Evolutionary conservation across 805 yeast genomes (phyloP).

Genomic region (Priceomyces medius): DNA sequence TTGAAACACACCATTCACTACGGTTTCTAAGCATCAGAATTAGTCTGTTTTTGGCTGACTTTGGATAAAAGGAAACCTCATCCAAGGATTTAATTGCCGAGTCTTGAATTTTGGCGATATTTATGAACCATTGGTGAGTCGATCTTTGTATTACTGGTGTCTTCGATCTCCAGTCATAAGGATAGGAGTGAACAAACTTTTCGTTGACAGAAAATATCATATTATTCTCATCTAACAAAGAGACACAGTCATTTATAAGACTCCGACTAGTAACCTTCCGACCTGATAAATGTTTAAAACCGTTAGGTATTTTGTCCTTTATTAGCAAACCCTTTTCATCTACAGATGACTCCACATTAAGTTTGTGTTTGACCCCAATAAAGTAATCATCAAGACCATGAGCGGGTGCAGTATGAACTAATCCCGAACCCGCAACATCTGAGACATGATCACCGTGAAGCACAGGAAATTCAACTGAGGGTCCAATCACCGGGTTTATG

Average conservation of each 20-base stretch:
- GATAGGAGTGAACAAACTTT: constrained; percentile 76
- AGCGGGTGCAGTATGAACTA: constrained; percentile 97
- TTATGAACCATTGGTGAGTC: constrained; percentile 96
- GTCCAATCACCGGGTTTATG: constrained; percentile 50
- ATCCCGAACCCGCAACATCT: constrained; percentile 82
- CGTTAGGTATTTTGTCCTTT: constrained; percentile 48
- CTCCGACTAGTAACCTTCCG: constrained; percentile 23
- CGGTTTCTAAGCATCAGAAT: constrained; percentile 70
- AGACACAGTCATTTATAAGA: constrained; percentile 51
- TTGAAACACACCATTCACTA: constrained; percentile 95
- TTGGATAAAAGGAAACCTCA: constrained; percentile 71
- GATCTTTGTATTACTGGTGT: constrained; percentile 93
- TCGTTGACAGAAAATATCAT: constrained; percentile 51
- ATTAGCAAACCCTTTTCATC: constrained; percentile 68
- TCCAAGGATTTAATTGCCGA: constrained; percentile 59
- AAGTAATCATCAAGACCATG: constrained; percentile 94
- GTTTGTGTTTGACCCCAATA: constrained; percentile 56
- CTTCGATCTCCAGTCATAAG: constrained; percentile 96
- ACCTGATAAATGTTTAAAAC: constrained; percentile 49
- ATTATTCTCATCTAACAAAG: constrained; percentile 37
- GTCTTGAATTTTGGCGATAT: constrained; percentile 70
- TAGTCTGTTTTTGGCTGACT: constrained; percentile 67
- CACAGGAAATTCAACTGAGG: constrained; percentile 50
- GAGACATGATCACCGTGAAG: constrained; percentile 82
- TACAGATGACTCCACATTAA: constrained; percentile 73